Percentiles rank a stretch among this genome's conserved stretches.
Conservation (phyloP, 441 rosid genomes). For the Raphanus hybrid region DNA sequence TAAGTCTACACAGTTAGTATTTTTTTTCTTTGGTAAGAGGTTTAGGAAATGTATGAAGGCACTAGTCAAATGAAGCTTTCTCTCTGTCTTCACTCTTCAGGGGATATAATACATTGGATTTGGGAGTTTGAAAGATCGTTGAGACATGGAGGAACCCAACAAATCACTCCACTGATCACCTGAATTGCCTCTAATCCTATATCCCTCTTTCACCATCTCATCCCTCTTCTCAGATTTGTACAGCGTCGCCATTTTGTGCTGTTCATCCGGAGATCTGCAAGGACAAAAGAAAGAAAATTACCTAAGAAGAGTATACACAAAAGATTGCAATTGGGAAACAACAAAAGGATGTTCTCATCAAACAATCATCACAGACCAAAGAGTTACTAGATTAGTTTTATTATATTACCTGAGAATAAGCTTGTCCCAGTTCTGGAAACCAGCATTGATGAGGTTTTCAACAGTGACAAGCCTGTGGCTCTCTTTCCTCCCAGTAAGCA, state of each 20-base stretch:
- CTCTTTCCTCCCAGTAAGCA: slow-evolving; percentile 87
- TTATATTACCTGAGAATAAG: slow-evolving; percentile 78
- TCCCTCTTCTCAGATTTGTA: slow-evolving; percentile 86
- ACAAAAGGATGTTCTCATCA: not conserved
- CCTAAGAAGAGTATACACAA: not conserved
- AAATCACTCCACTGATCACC: slow-evolving; percentile 98
- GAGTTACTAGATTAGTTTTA: not conserved
- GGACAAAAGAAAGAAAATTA: not conserved
- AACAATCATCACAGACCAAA: slow-evolving; percentile 6
- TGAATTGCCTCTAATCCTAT: slow-evolving; percentile 76
- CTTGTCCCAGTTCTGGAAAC: slow-evolving; percentile 81
- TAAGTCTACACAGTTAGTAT: slow-evolving; percentile 1
- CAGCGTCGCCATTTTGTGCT: slow-evolving; percentile 57
- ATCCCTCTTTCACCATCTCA: slow-evolving; percentile 75
- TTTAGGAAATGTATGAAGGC: slow-evolving; percentile 10
- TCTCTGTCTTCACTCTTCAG: slow-evolving; percentile 36
- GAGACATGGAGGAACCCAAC: slow-evolving; percentile 62
- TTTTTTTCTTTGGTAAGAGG: not conserved
- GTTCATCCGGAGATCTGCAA: slow-evolving; percentile 51
- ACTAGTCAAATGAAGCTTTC: slow-evolving; percentile 46
- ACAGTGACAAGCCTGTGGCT: slow-evolving; percentile 62
- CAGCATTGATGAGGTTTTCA: slow-evolving; percentile 69
- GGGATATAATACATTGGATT: slow-evolving; percentile 91
- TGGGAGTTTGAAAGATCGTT: slow-evolving; percentile 83
- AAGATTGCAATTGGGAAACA: not conserved